Evolutionary conservation across 768 basidiomycete species (phyloP), one percentile per base, ranked within the genome.

Genomic region (Chalciporus pseudorubinellus): DNA sequence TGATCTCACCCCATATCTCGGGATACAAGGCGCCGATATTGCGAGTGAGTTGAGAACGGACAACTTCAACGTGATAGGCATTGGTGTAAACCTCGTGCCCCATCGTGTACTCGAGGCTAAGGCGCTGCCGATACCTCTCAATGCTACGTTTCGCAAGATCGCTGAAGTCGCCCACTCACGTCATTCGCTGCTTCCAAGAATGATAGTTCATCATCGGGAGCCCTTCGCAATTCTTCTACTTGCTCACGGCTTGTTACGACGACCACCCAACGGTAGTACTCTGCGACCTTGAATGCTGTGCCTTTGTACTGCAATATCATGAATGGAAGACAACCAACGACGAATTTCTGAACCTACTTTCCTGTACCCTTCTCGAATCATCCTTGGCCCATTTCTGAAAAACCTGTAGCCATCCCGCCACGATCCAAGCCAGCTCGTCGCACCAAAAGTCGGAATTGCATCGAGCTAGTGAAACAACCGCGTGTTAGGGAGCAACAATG

Each of bases 1-100:
- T n/a, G 16, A 80, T 64, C 53, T 84, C 81, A 19, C 77, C 70
- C 6, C 64, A 66, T 11, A 82, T 55, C 21, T 73, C 71, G 0
- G 73, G 68, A 51, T 77, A 74, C 5, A 72, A 56, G 2, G 47
- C 52, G 1, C 60, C 65, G 9, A 82, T 60, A 43, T 73, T 75
- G 6, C 78, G 67, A 14, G 71, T 70, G 9, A 76, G 56, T 26
- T 64, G 54, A 1, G 47, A 39, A 18, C 68, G 68, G 9, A 74
- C 24, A 26, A 72, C 46, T 0, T 46, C 21, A 4, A 61, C 43
- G 42, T 77, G 74, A 41, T 72, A 74, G 2, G 44, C 44, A 49
- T 72, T 64, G 1, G 62, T 24, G 9, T 53, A 22, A 26, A 74
- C 44, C 33, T 72, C 57, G 1, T 56, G 55, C 0, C 74, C 73